Evolutionary conservation across 805 yeast species (phyloP).

Genomic region (Blastobotrys attinorum): DNA sequence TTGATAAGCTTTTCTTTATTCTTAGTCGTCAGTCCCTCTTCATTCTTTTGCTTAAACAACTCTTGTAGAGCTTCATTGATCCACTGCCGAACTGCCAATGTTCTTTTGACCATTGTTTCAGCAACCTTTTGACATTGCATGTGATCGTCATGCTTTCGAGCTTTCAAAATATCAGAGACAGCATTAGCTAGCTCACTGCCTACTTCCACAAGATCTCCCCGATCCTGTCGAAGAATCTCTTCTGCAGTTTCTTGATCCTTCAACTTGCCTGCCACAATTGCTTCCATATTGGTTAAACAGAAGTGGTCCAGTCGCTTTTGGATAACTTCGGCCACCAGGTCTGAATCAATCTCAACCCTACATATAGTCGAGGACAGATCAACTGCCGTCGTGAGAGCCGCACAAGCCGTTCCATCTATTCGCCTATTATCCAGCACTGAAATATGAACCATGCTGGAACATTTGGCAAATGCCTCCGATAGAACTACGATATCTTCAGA

Average conservation of each 20-base stretch:
- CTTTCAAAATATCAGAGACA: slow-evolving; percentile 16
- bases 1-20: slow-evolving; percentile 72
- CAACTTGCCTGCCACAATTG: slow-evolving; percentile 10
- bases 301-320: slow-evolving; percentile 69
- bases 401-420: slow-evolving; percentile 52
- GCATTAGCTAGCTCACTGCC: slow-evolving; percentile 20
- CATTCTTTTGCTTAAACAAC: slow-evolving; percentile 49
- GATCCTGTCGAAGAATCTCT: neutral
- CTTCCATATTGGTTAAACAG: slow-evolving; percentile 65
- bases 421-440: slow-evolving; percentile 56
- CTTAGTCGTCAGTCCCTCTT: slow-evolving; percentile 44
- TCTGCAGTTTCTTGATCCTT: neutral
- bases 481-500: slow-evolving; percentile 49
- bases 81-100: slow-evolving; percentile 33
- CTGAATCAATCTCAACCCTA: slow-evolving; percentile 60
- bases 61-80: slow-evolving; percentile 47
- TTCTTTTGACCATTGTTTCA: slow-evolving; percentile 31
- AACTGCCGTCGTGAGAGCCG: slow-evolving; percentile 63
- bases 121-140: slow-evolving; percentile 17
- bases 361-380: slow-evolving; percentile 56
- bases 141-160: slow-evolving; percentile 10
- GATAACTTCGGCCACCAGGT: slow-evolving; percentile 49
- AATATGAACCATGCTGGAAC: slow-evolving; percentile 57
- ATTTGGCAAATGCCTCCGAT: slow-evolving; percentile 62
- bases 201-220: slow-evolving; percentile 30